Conservation (phyloP, 495 filamentous ascomycete genomes). For the Platismatia glauca region DNA sequence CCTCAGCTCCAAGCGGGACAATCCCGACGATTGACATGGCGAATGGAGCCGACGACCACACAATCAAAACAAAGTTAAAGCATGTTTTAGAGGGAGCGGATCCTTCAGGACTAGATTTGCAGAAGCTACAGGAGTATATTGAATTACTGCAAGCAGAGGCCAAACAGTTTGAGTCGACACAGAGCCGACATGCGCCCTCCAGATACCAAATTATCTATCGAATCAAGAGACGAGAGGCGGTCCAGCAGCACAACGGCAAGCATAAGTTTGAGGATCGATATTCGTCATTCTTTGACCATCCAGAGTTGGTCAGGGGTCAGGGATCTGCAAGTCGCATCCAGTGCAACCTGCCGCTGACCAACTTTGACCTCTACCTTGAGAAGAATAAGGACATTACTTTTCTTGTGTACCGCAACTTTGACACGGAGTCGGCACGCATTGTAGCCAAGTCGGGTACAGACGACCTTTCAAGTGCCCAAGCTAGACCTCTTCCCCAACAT, state of each 20-base stretch:
- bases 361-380: constrained; percentile 28
- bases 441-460: not conserved
- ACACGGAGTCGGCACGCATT: not conserved
- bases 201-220: not conserved
- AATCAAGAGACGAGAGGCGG: not conserved
- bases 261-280: not conserved
- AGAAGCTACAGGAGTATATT: not conserved
- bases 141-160: not conserved
- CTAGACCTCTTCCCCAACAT: constrained; percentile 7
- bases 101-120: not conserved
- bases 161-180: not conserved
- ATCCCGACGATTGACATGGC: not conserved
- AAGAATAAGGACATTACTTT: constrained; percentile 26
- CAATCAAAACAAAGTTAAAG: not conserved
- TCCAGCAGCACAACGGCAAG: not conserved
- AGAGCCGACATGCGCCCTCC: not conserved
- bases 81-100: not conserved
- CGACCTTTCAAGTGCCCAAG: not conserved
- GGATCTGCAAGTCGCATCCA: constrained; percentile 5
- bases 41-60: not conserved
- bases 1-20: not conserved
- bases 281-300: not conserved
- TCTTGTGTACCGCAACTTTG: constrained; percentile 22
- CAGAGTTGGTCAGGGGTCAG: not conserved
- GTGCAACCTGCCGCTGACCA: constrained; percentile 18